Conservation (phyloP, 352 stramenopile genomes). For the Phytophthora parvispora region DNA sequence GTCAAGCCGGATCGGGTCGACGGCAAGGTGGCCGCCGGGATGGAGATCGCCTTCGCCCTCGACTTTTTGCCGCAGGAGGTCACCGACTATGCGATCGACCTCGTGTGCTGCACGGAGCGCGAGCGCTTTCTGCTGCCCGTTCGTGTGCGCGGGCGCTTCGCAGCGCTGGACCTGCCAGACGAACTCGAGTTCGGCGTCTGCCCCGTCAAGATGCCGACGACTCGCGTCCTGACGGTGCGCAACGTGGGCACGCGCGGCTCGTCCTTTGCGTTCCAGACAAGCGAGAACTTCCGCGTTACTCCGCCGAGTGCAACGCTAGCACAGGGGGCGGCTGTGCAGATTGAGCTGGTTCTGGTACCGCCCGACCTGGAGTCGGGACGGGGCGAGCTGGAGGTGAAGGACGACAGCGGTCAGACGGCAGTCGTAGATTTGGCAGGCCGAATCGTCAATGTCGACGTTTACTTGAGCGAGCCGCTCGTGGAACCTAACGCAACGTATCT, state of each 20-base stretch:
- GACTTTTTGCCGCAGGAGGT: slow-evolving; percentile 94
- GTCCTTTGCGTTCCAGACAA: slow-evolving; percentile 81
- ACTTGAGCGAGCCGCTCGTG: slow-evolving; percentile 87
- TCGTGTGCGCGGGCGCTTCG: slow-evolving; percentile 81
- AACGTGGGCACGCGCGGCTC: slow-evolving; percentile 90
- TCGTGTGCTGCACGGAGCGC: slow-evolving; percentile 95
- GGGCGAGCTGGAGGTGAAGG: slow-evolving; percentile 86
- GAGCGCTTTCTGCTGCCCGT: slow-evolving; percentile 96
- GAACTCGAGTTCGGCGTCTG: slow-evolving; percentile 89
- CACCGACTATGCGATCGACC: slow-evolving; percentile 88
- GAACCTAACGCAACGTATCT: slow-evolving; percentile 93
- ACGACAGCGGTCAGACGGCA: slow-evolving; percentile 79
- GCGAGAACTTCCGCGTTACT: slow-evolving; percentile 66
- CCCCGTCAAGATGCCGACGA: slow-evolving; percentile 87
- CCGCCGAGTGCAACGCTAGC: slow-evolving; percentile 75
- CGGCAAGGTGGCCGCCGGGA: slow-evolving; percentile 93
- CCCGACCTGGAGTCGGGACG: slow-evolving; percentile 47
- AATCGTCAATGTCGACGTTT: slow-evolving; percentile 93
- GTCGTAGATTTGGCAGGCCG: slow-evolving; percentile 80
- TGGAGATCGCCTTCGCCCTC: slow-evolving; percentile 94
- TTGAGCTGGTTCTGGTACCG: slow-evolving; percentile 77
- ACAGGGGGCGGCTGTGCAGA: slow-evolving; percentile 75
- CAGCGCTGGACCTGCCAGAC: slow-evolving; percentile 93
- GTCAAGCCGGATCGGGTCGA: slow-evolving; percentile 48
- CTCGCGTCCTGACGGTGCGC: slow-evolving; percentile 86